Conservation (phyloP, 2,329 filamentous ascomycete species). For the Pezicula carpinea region DNA sequence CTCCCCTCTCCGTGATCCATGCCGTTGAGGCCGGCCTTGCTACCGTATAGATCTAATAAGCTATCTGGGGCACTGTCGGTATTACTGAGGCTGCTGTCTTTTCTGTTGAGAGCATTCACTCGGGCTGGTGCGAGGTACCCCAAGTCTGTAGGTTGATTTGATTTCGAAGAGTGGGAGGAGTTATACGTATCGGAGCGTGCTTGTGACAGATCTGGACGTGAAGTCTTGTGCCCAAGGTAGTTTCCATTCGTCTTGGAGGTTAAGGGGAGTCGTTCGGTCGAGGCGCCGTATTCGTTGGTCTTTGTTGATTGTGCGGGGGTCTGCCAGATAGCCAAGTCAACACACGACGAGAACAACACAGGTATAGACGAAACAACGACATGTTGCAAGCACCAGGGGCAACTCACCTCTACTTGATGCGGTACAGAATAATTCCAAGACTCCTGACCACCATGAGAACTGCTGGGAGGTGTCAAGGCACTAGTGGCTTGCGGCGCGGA, state of each 20-base stretch:
- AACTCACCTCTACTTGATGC: constrained; percentile 23
- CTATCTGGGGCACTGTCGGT: constrained; percentile 40
- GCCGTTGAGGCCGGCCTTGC: constrained; percentile 21
- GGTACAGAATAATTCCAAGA: constrained; percentile 28
- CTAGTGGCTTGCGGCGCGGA: constrained; percentile 28
- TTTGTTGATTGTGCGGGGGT: constrained; percentile 13
- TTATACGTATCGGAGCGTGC: constrained; percentile 13
- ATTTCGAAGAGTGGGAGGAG: constrained; percentile 8
- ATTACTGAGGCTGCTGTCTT: constrained; percentile 37
- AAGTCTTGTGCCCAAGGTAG: constrained; percentile 13
- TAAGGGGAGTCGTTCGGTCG: constrained; percentile 10
- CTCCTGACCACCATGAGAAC: constrained; percentile 23
- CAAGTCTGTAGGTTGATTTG: constrained; percentile 13
- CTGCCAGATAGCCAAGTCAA: constrained; percentile 5
- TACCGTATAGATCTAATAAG: constrained; percentile 38
- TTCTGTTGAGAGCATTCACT: constrained; percentile 32
- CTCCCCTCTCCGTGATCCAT: constrained; percentile 24
- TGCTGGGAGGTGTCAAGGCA: constrained; percentile 27
- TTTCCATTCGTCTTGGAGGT: constrained; percentile 20
- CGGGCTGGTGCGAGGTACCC: constrained; percentile 30
- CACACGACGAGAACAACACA: too few relatives aligned
- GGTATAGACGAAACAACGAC: background rate
- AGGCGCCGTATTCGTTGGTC: constrained; percentile 10
- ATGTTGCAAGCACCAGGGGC: background rate
- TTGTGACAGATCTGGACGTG: constrained; percentile 21